phyloP scores from a whole-genome alignment of 2,329 filamentous ascomycete species.

The Penicillium sp. region DNA sequence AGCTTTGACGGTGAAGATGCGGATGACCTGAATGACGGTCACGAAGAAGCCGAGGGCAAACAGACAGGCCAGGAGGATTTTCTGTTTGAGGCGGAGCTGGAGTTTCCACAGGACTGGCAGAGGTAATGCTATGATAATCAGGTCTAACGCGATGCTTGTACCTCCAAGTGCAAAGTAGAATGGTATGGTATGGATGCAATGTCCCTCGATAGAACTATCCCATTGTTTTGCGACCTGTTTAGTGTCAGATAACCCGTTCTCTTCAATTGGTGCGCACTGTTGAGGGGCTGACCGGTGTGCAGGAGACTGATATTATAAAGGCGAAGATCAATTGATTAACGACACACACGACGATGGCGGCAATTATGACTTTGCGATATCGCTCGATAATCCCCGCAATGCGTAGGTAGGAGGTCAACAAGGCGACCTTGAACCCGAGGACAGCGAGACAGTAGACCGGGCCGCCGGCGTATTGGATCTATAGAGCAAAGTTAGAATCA shows the following conservation, averaged over 20 bases:
- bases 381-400: constrained; percentile 41
- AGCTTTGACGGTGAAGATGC: constrained; percentile 49
- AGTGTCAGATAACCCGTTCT: constrained; percentile 3
- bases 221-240: constrained; percentile 42
- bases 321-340: constrained; percentile 41
- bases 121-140: constrained; percentile 25
- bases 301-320: constrained; percentile 25
- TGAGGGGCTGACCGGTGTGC: constrained; percentile 23
- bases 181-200: constrained; percentile 41
- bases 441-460: constrained; percentile 32
- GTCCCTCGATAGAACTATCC: constrained; percentile 39
- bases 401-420: constrained; percentile 48
- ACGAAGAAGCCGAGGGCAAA: constrained; percentile 54
- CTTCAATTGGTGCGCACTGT: not conserved
- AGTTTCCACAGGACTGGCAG: constrained; percentile 24
- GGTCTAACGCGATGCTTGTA: constrained; percentile 24
- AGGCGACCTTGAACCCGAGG: constrained; percentile 49
- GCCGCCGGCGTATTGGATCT: constrained; percentile 31
- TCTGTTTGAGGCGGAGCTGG: constrained; percentile 16
- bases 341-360: constrained; percentile 35
- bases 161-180: constrained; percentile 45
- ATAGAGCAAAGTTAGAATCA: not conserved
- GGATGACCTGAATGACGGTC: constrained; percentile 51
- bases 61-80: constrained; percentile 41
- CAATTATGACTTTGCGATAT: constrained; percentile 36